Base-by-base conservation (phyloP, 306 rosid genomes). In the Rosa multiflora region DNA sequence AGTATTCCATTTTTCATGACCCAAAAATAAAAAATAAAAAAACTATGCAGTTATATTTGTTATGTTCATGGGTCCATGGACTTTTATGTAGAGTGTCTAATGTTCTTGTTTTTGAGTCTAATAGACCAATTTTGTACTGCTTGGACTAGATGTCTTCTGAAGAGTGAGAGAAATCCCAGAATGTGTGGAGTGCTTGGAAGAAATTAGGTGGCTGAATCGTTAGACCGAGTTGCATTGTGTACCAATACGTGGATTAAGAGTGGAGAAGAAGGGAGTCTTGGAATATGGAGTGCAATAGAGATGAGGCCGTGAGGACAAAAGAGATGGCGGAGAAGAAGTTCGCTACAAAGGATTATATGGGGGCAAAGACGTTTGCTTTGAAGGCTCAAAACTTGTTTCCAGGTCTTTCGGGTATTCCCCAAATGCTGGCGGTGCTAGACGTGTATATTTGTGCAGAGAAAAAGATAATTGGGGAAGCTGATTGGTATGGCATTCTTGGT, bases 261-360 rank as follows among this genome's bases (percentile, higher is more conserved):
- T 44, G 18, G 53, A 49, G 53, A 48, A 72, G 63, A 67, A 61
- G 79, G 72, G 49, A 8, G 20, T 55, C 77, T 35, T 49, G 79
- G 52, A 78, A 74, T 83, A 92, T 94, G 97, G 98, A 94, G 76
- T 94, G 97, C 86, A 94, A 92, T 81, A 88, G 82, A 86, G 98
- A 92, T 48, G 97, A 94, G 90, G 98, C 97, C 20, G 74, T 73
- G 75, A 87, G 94, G 81, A 93, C 98, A 17, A 92, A 88, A 85
- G 93, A 81, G 87, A 83, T 92, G 52, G 95, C 98, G 1, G 97
- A 90, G 88, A 87, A 80, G 86, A 94, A 89, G 90, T 91, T 94
- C 68, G 75, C 49, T 46, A 90, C 83, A 48, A 92, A 80, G 85
- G 98, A 94, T 61, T 62, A 80, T 14, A 58, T 49, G 76, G 97